These are phyloP conservation scores for Tolypocladium endophyticum DNA, from an alignment of 2,329 filamentous ascomycete genomes.

Conservation along the genomic window DNA sequence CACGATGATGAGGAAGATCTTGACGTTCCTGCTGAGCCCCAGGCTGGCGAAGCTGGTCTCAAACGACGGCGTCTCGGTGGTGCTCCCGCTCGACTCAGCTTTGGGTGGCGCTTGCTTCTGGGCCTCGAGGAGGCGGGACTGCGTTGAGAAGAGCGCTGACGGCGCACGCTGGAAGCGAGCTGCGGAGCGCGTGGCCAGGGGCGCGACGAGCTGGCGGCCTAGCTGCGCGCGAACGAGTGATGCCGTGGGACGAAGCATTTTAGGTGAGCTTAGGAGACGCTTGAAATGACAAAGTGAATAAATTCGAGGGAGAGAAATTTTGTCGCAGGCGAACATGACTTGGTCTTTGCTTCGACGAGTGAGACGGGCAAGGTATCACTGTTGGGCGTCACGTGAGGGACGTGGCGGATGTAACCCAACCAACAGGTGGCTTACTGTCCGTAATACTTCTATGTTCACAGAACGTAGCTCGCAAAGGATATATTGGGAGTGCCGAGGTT, in stretches of 20 bases:
- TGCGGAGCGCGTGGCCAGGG: neutral
- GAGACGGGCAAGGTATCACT: neutral
- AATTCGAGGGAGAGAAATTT: neutral
- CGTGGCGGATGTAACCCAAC: neutral
- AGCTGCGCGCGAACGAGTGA: neutral
- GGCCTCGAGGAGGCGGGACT: neutral
- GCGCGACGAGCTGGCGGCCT: neutral
- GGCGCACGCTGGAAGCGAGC: no score
- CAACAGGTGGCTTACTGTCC: neutral
- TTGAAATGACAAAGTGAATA: no score
- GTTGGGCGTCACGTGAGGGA: neutral
- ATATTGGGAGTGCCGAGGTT: neutral
- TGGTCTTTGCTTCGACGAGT: neutral
- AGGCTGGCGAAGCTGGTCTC: conserved; percentile 9
- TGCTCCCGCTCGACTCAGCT: neutral
- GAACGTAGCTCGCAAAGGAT: neutral
- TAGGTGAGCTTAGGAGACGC: no score
- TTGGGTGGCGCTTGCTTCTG: neutral
- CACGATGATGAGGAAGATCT: conserved; percentile 11
- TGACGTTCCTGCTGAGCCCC: conserved; percentile 18
- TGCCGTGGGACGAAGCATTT: neutral
- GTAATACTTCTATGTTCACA: neutral
- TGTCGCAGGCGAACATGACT: neutral
- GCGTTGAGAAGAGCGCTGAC: neutral
- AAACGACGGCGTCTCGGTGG: neutral